A percentile compares a stretch with the other conserved stretches of the same genome.
Conservation (phyloP, 1,284 basidiomycete genomes). For the Waitea zeae region DNA sequence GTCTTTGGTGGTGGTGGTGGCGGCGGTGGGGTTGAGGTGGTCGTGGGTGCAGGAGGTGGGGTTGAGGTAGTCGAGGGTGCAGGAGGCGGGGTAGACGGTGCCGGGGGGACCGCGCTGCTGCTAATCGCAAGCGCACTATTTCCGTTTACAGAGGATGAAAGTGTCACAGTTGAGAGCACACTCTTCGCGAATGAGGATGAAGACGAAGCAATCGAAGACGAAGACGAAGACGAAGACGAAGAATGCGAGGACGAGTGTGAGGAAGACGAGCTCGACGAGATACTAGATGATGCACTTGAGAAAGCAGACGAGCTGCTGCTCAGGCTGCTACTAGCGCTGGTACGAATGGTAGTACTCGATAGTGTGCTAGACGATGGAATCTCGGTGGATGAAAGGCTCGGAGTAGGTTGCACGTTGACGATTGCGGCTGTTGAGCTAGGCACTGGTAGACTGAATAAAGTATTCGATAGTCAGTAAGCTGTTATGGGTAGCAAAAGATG, state of each 20-base stretch:
- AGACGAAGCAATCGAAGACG: conserved; percentile 4
- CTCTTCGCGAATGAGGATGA: background rate
- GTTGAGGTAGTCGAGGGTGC: background rate
- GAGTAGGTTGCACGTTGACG: no score
- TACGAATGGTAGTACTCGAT: conserved; percentile 2
- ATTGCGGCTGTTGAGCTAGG: no score
- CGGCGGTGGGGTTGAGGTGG: conserved; percentile 2
- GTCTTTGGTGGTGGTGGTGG: conserved; percentile 5
- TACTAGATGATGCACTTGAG: conserved; percentile 2
- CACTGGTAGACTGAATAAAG: background rate
- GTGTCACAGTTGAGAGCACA: background rate
- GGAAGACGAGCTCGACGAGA: conserved; percentile 3
- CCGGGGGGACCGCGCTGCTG: conserved; percentile 2
- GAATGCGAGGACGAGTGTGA: conserved; percentile 1
- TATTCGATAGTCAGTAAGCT: no score
- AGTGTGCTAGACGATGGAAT: conserved; percentile 2
- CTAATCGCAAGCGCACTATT: background rate
- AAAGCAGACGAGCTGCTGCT: conserved; percentile 3
- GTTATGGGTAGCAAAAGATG: no score
- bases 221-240: conserved; percentile 3
- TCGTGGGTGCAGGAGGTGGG: conserved; percentile 3
- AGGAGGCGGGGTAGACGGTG: conserved; percentile 3
- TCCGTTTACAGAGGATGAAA: background rate
- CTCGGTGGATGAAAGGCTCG: conserved; percentile 5
- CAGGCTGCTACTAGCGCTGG: no score